A percentile compares a stretch with the other conserved stretches of the same genome.
These are phyloP conservation scores for Dionaea muscipula DNA, from an alignment of 179 eudicot species.

Conservation along the genomic window DNA sequence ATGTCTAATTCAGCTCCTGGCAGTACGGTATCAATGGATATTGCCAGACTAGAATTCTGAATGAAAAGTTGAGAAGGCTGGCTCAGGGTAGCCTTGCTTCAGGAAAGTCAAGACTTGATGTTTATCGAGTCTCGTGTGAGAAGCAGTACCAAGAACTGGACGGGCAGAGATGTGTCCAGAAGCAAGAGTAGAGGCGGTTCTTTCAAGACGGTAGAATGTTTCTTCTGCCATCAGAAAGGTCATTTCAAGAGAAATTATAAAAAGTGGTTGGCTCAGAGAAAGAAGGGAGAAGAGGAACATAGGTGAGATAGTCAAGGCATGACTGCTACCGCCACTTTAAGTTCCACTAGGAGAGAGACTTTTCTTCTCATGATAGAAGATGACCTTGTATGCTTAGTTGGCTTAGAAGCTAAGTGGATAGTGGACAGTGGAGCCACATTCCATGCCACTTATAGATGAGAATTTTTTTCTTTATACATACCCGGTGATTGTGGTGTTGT, in stretches of 20 bases:
- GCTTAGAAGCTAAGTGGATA: constrained; percentile 1
- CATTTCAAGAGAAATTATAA: too few species aligned
- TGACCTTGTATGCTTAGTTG: background rate
- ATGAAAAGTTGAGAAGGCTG: constrained; percentile 14
- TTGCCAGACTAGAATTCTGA: constrained; percentile 9
- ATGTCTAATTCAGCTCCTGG: constrained; percentile 12
- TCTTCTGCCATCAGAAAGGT: too few species aligned
- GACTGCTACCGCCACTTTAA: too few species aligned
- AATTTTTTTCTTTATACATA: constrained; percentile 2
- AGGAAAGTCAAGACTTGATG: background rate
- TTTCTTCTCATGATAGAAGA: background rate
- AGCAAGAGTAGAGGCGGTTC: background rate
- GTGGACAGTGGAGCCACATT: too few species aligned
- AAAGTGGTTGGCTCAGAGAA: too few species aligned
- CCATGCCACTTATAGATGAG: background rate
- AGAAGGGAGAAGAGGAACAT: too few species aligned
- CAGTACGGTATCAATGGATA: constrained; percentile 8
- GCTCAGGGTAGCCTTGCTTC: background rate
- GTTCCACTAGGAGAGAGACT: too few species aligned
- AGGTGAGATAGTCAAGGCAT: too few species aligned
- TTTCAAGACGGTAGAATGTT: too few species aligned
- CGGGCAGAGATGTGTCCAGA: background rate
- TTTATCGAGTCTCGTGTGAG: background rate
- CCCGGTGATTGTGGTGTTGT: background rate
- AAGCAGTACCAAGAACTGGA: background rate